Evolutionary conservation across 495 filamentous ascomycete species (phyloP), one percentile per base, ranked within the genome.

Genomic region (Aspergillus sclerotiicarbonarius): DNA sequence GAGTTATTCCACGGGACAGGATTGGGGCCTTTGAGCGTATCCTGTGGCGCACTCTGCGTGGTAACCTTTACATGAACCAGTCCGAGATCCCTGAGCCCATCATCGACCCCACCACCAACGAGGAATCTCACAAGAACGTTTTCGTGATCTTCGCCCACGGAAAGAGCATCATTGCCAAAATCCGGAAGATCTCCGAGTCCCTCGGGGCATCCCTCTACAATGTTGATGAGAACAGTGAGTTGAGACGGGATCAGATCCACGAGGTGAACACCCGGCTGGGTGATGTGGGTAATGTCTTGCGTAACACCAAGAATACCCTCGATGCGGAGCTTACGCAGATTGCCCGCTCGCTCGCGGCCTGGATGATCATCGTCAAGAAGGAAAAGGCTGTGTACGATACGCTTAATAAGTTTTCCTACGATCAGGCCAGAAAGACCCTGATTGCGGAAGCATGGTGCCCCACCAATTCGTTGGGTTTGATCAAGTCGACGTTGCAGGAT

Each of bases 11-110:
- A 21, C 82, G 92, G 21, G 93, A 97, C 60, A 87, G 92, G 8
- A 94, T 98, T 56, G 92, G 88, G 8, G 88, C 94, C 32, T 97
- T 99, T 67, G 94, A 99, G 74, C 87, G 94, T 51, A 98, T 98
- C 60, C 82, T 99, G 15, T 99, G 94, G 94, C 82, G 94, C 54
- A 96, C 94, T 0, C 79, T 99, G 53, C 91, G 94, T 65, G 94
- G 94, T 62, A 99, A 99, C 74, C 83, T 99, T 18, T 99, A 97
- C 78, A 99, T 99, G 94, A 99, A 98, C 76, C 94, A 99, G 78
- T 90, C 92, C 33, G 94, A 98, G 77, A 98, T 99, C 53, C 87
- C 90, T 30, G 91, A 98, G 63, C 85, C 91, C n/a, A 89, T 99
- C 56, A 80, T 95, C 70, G 91, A 99, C 72, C 94, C 94, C 20